Conservation (phyloP, 2,329 filamentous ascomycete genomes). For the Ophiostoma triangulosporum region DNA sequence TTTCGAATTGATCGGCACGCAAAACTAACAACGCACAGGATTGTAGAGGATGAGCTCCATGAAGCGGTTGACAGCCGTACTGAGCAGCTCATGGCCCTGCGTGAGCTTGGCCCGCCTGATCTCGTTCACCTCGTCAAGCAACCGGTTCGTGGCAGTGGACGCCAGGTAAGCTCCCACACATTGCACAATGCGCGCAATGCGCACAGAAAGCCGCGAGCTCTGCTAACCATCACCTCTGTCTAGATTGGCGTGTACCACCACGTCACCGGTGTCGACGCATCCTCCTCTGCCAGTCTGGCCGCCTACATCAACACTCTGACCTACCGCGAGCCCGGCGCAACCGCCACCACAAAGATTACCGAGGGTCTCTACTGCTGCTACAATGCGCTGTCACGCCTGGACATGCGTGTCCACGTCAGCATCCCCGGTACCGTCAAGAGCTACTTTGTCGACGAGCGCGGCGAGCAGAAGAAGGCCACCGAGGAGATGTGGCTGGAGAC, state of each 20-base stretch:
- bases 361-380: slow-evolving; percentile 97
- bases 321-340: slow-evolving; percentile 71
- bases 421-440: slow-evolving; percentile 94
- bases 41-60: slow-evolving; percentile 86
- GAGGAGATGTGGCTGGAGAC: slow-evolving; percentile 96
- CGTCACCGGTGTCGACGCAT: slow-evolving; percentile 93
- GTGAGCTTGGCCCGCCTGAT: slow-evolving; percentile 91
- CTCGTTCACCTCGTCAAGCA: slow-evolving; percentile 87
- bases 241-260: slow-evolving; percentile 93
- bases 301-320: slow-evolving; percentile 98
- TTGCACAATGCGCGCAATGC: too few species aligned
- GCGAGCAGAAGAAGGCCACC: slow-evolving; percentile 84
- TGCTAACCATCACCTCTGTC: not conserved
- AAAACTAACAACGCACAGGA: slow-evolving; percentile 35
- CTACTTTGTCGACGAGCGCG: slow-evolving; percentile 93
- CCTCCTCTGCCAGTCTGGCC: slow-evolving; percentile 88
- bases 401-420: slow-evolving; percentile 97
- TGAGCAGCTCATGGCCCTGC: slow-evolving; percentile 70
- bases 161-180: slow-evolving; percentile 30
- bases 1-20: not conserved
- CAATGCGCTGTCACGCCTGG: slow-evolving; percentile 95
- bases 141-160: slow-evolving; percentile 40
- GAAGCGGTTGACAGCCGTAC: slow-evolving; percentile 87
- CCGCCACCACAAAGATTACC: slow-evolving; percentile 67
- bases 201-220: too few species aligned